Evolutionary conservation across 2,329 filamentous ascomycete genomes (phyloP), one percentile per base, ranked within the genome.

Genomic region (Diaporthe ilicicola): DNA sequence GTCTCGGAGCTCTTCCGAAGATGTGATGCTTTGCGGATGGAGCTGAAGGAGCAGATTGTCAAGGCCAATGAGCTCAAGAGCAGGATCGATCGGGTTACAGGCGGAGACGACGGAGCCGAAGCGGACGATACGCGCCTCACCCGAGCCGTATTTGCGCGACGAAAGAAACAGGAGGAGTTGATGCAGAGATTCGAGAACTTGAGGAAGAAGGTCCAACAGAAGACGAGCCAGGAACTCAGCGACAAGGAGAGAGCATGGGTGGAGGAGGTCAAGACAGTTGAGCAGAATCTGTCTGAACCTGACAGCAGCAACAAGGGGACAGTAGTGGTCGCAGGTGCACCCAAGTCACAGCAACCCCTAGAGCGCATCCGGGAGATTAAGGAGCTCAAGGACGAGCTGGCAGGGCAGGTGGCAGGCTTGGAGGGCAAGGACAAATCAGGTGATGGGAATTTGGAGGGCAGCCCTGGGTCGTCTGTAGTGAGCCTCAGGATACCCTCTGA

Each of bases 1-100:
- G 92, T 91, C 0, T 89, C 92, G 1, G 92, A 94, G 75, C 84
- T 95, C 7, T 95, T 94, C 81, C 85, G 90, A 32, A 87, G 90
- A 68, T 93, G 92, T 73, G 88, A 92, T 74, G 85, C 89, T 55
- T 84, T 95, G 32, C 90, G 92, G 75, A 83, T 85, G 22, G 92
- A 94, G 77, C 85, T 94, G 51, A 85, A 84, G 73, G 88, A 90
- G 73, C 92, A 95, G 77, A 87, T 94, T 29, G 82, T 82, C 72
- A 90, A 91, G 74, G 90, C 89, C 34, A 88, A 89, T 67, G 88
- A 92, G 75, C 86, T 93, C 50, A 89, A 89, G 77, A 83, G 85
- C 48, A 89, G 89, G 74, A 89, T 94, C 37, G 92, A 94, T 74
- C 84, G 84, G 50, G 88, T 94, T 70, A 89, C 87, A 7, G 89